Percentiles rank a stretch among this genome's conserved stretches.
phyloP scores from a whole-genome alignment of 768 basidiomycete genomes.

The Mrakia hoshinonis region DNA sequence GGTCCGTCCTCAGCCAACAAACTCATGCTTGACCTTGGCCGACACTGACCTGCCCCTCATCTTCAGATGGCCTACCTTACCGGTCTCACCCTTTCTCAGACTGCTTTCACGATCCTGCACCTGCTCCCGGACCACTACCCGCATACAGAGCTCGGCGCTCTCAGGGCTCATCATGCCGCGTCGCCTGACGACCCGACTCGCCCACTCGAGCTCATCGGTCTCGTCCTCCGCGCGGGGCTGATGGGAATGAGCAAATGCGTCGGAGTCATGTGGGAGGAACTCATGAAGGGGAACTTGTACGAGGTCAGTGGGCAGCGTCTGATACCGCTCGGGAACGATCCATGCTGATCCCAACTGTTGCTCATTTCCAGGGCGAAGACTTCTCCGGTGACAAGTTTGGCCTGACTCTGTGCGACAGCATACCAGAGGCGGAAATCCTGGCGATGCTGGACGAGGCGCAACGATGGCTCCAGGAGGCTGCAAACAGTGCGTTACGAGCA shows the following conservation, averaged over 20 bases:
- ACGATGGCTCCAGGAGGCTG: slow-evolving; percentile 32
- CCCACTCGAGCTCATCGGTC: slow-evolving; percentile 56
- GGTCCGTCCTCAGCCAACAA: slow-evolving; percentile 43
- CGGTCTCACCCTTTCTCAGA: slow-evolving; percentile 76
- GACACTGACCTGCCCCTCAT: slow-evolving; percentile 30
- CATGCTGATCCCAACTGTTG: slow-evolving; percentile 29
- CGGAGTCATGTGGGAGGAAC: slow-evolving; percentile 71
- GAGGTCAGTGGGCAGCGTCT: slow-evolving; percentile 54
- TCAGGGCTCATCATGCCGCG: not conserved
- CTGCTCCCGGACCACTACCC: slow-evolving; percentile 48
- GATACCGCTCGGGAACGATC: slow-evolving; percentile 28
- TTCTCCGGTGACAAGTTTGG: slow-evolving; percentile 87
- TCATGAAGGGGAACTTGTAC: slow-evolving; percentile 62
- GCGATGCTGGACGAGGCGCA: slow-evolving; percentile 53
- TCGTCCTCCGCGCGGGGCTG: slow-evolving; percentile 60
- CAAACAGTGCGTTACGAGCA: slow-evolving; percentile 24
- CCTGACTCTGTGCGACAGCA: slow-evolving; percentile 59
- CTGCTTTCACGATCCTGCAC: slow-evolving; percentile 70
- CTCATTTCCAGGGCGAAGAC: slow-evolving; percentile 58
- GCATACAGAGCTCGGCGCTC: slow-evolving; percentile 30
- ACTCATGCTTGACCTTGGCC: not conserved
- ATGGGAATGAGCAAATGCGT: slow-evolving; percentile 69
- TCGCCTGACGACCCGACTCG: slow-evolving; percentile 35
- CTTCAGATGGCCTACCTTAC: slow-evolving; percentile 76
- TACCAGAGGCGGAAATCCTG: slow-evolving; percentile 51